Percentiles rank a stretch among this genome's conserved stretches.
Evolutionary conservation across 768 basidiomycete species (phyloP).

Genomic region (Mycena floridula): DNA sequence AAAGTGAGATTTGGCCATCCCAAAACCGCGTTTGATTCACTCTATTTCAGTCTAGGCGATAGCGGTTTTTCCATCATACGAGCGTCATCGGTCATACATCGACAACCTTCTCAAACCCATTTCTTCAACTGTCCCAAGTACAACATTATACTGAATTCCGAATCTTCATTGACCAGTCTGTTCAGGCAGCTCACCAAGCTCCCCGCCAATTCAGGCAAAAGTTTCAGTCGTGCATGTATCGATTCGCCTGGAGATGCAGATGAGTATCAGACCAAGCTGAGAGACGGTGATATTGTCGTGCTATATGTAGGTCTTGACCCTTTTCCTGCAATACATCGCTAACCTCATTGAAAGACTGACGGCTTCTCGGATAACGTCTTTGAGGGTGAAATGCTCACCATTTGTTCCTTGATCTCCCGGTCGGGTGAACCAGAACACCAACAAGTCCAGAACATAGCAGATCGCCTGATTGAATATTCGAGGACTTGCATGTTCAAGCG

Average conservation of each 20-base stretch:
- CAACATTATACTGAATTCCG: conserved; percentile 8
- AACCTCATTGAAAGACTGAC: conserved; percentile 34
- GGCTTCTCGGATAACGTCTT: conserved; percentile 61
- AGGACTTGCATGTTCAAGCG: conserved; percentile 64
- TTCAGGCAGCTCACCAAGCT: conserved; percentile 49
- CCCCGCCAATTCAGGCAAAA: conserved; percentile 34
- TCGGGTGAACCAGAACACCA: conserved; percentile 48
- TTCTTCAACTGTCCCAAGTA: conserved; percentile 53
- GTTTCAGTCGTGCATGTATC: conserved; percentile 45
- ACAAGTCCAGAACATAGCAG: conserved; percentile 66
- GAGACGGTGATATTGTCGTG: conserved; percentile 48
- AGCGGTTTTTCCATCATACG: conserved; percentile 73
- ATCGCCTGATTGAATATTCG: conserved; percentile 66
- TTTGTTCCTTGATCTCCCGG: conserved; percentile 62
- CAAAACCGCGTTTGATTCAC: conserved; percentile 2
- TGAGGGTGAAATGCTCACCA: conserved; percentile 59
- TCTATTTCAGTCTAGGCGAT: conserved; percentile 57
- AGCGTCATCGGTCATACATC: conserved; percentile 56
- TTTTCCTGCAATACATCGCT: background rate
- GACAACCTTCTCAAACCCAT: conserved; percentile 42
- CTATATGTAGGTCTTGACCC: conserved; percentile 31
- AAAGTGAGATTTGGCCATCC: conserved; percentile 58
- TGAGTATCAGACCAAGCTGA: conserved; percentile 34
- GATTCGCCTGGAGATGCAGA: conserved; percentile 45
- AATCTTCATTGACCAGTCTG: conserved; percentile 12